Evolutionary conservation across 495 filamentous ascomycete genomes (phyloP).

Genomic region (Usnea hakonensis): DNA sequence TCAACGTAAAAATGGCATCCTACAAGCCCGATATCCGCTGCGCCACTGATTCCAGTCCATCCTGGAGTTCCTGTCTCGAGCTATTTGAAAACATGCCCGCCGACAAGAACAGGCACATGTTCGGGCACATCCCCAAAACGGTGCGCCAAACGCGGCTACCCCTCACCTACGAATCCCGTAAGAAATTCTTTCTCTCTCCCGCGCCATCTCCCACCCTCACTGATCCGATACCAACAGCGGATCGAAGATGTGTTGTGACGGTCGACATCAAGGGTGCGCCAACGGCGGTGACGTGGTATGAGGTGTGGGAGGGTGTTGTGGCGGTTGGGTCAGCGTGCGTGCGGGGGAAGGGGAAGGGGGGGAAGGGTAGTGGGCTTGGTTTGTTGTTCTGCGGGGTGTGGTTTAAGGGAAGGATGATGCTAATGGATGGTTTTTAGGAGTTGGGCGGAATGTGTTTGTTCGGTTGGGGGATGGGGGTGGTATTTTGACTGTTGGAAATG

Average conservation of each 20-base stretch:
- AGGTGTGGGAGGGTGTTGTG: not conserved
- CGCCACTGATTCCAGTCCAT: not conserved
- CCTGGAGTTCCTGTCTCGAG: not conserved
- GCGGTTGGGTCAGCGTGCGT: not conserved
- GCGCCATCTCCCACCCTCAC: no score
- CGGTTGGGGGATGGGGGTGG: not conserved
- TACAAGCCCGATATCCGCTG: not conserved
- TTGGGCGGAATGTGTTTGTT: not conserved
- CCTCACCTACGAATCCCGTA: not conserved
- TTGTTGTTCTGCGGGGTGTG: no score
- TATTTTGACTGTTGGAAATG: no score
- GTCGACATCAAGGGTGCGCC: not conserved
- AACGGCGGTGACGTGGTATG: not conserved
- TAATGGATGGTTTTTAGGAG: not conserved
- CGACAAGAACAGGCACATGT: not conserved
- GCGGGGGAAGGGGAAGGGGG: not conserved
- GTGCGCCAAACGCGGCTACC: not conserved
- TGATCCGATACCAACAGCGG: not conserved
- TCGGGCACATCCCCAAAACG: not conserved
- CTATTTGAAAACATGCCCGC: not conserved
- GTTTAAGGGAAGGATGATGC: no score
- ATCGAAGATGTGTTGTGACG: not conserved
- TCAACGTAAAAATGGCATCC: not conserved
- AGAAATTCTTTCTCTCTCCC: no score
- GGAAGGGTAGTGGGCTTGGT: slow-evolving; percentile 7